Evolutionary conservation across 2,329 filamentous ascomycete genomes (phyloP).

Genomic region (Penicillium decumbens): DNA sequence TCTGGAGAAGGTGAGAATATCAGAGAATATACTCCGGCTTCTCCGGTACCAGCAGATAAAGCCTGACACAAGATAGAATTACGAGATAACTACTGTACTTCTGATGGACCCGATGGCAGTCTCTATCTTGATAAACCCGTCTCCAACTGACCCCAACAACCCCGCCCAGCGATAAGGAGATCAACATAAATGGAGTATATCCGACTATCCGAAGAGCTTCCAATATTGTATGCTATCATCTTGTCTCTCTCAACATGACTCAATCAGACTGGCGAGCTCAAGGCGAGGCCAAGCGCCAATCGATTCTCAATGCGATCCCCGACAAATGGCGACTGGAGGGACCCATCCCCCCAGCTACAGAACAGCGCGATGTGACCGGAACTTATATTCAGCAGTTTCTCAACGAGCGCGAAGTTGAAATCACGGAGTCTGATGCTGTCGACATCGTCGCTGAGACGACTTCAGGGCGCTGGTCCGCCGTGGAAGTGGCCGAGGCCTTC

Average conservation of each 20-base stretch:
- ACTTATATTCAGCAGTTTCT: constrained; percentile 55
- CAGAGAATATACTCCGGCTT: not conserved
- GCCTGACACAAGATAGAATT: not conserved
- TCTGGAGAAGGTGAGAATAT: too few species aligned
- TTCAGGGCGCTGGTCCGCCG: constrained; percentile 53
- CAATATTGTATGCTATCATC: not conserved
- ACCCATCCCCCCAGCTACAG: constrained; percentile 45
- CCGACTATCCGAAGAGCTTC: too few species aligned
- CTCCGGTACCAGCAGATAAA: not conserved
- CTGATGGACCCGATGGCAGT: not conserved
- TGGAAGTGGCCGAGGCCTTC: constrained; percentile 54
- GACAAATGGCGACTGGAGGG: constrained; percentile 51
- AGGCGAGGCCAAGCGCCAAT: constrained; percentile 52
- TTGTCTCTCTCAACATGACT: constrained; percentile 13
- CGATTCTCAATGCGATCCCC: constrained; percentile 53
- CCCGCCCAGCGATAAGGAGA: constrained; percentile 10
- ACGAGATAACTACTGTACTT: not conserved
- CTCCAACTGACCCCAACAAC: constrained; percentile 17
- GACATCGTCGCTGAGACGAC: constrained; percentile 54
- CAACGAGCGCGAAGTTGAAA: constrained; percentile 51
- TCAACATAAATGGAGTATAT: not conserved
- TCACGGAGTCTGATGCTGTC: constrained; percentile 58
- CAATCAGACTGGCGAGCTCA: constrained; percentile 46
- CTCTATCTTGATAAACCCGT: not conserved
- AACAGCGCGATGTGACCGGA: constrained; percentile 56